These are phyloP conservation scores for Microcyclospora tardicrescens DNA, from an alignment of 2,329 filamentous ascomycete species.

Conservation along the genomic window DNA sequence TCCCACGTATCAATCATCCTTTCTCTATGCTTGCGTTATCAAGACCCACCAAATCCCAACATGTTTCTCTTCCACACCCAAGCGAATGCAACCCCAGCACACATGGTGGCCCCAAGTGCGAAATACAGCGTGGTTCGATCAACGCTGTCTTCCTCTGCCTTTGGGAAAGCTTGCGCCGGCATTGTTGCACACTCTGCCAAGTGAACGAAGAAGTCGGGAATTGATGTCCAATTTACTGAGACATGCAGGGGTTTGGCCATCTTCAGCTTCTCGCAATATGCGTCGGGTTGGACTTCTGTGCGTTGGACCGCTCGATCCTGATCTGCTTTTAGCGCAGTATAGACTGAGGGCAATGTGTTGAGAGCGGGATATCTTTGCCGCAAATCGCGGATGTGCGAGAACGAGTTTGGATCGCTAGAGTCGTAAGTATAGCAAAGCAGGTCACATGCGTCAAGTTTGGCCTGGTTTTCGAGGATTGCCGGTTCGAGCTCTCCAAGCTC, in stretches of 20 bases:
- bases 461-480: slow-evolving; percentile 81
- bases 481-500: slow-evolving; percentile 93
- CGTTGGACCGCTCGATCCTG: slow-evolving; percentile 94
- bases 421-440: slow-evolving; percentile 93
- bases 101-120: slow-evolving; percentile 59
- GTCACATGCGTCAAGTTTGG: slow-evolving; percentile 84
- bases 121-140: slow-evolving; percentile 80
- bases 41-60: background rate
- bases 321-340: slow-evolving; percentile 88
- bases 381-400: slow-evolving; percentile 76
- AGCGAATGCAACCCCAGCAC: slow-evolving; percentile 44
- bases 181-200: slow-evolving; percentile 86
- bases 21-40: background rate
- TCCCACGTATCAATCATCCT: background rate
- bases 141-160: slow-evolving; percentile 68
- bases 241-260: slow-evolving; percentile 91
- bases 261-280: slow-evolving; percentile 71
- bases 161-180: slow-evolving; percentile 77
- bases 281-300: slow-evolving; percentile 78
- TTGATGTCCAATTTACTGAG: slow-evolving; percentile 86
- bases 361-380: slow-evolving; percentile 69
- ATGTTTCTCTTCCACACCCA: slow-evolving; percentile 45
- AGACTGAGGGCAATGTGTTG: slow-evolving; percentile 80
- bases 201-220: slow-evolving; percentile 82
- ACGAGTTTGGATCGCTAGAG: slow-evolving; percentile 91